Conservation (phyloP, 2,329 filamentous ascomycete genomes). For the Dactylellina drechsleri region DNA sequence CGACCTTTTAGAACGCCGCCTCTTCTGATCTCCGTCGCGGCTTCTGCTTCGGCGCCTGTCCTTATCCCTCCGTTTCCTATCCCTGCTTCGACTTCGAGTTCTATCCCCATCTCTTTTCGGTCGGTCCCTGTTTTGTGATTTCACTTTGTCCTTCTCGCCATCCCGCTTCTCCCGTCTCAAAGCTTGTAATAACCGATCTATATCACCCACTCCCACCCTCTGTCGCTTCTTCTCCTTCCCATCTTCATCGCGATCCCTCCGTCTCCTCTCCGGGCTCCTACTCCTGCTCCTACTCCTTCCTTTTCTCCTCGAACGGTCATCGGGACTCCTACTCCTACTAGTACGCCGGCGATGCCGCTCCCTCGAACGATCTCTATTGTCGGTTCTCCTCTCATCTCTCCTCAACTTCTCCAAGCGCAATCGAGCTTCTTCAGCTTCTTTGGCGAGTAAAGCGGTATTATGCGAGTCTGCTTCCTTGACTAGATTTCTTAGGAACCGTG, state of each 20-base stretch:
- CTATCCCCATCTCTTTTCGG: slow-evolving; percentile 18
- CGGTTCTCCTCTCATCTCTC: slow-evolving; percentile 63
- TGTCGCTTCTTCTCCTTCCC: slow-evolving; percentile 35
- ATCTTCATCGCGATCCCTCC: slow-evolving; percentile 22
- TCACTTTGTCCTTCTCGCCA: slow-evolving; percentile 27
- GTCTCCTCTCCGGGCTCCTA: slow-evolving; percentile 21
- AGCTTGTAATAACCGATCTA: slow-evolving; percentile 45
- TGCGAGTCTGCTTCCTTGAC: slow-evolving; percentile 88
- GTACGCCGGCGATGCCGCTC: slow-evolving; percentile 60
- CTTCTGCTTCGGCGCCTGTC: slow-evolving; percentile 45
- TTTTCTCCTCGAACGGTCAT: slow-evolving; percentile 26
- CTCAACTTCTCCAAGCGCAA: slow-evolving; percentile 74
- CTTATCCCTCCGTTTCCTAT: slow-evolving; percentile 25
- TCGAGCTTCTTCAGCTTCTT: slow-evolving; percentile 81
- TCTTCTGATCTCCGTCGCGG: slow-evolving; percentile 23
- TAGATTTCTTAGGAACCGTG: slow-evolving; percentile 84
- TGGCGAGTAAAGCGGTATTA: slow-evolving; percentile 85
- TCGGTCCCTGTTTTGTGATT: slow-evolving; percentile 8
- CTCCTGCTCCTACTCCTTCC: slow-evolving; percentile 38
- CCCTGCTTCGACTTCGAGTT: slow-evolving; percentile 19
- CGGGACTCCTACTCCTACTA: slow-evolving; percentile 33
- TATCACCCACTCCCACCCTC: slow-evolving; percentile 44
- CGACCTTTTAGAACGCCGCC: slow-evolving; percentile 52
- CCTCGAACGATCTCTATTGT: slow-evolving; percentile 58
- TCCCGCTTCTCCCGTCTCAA: slow-evolving; percentile 40